These are phyloP conservation scores for Adansonia grandidieri DNA, from an alignment of 441 rosid species.

Conservation along the genomic window DNA sequence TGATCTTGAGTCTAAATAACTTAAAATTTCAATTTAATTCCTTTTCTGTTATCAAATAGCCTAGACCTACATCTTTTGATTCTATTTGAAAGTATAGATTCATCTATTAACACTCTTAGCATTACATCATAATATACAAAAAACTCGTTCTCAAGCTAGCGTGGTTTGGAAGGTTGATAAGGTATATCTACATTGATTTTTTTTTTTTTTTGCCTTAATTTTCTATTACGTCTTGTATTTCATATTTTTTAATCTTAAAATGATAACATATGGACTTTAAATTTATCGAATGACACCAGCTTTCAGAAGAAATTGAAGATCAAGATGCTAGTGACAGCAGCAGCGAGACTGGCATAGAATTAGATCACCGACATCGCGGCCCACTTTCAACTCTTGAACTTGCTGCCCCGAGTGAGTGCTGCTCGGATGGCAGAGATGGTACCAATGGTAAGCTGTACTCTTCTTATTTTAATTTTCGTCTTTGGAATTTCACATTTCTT, in stretches of 20 bases:
- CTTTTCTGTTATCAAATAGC: not conserved
- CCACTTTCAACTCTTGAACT: conserved; percentile 51
- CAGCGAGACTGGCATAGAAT: conserved; percentile 39
- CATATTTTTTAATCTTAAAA: not conserved
- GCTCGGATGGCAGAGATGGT: conserved; percentile 28
- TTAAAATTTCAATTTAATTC: not conserved
- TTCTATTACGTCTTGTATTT: conserved; percentile 1
- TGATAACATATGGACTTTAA: not conserved
- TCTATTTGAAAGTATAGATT: not conserved
- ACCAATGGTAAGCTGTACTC: conserved; percentile 32
- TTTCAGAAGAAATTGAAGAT: conserved; percentile 42
- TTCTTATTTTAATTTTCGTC: not conserved
- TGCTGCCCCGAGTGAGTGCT: conserved; percentile 36
- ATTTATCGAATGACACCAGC: conserved; percentile 35
- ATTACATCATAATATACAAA: not conserved
- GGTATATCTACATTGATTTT: not conserved
- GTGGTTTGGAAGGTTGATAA: not conserved
- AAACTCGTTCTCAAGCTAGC: not conserved
- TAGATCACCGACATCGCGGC: conserved; percentile 36
- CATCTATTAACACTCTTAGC: not conserved
- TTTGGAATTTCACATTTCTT: not conserved
- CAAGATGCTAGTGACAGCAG: conserved; percentile 37
- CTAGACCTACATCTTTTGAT: not conserved
- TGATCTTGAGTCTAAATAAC: not conserved
- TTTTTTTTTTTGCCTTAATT: not conserved